Evolutionary conservation across 108 stramenopile species (phyloP), one percentile per base, ranked within the genome.

Genomic region (Chaetoceros muelleri): DNA sequence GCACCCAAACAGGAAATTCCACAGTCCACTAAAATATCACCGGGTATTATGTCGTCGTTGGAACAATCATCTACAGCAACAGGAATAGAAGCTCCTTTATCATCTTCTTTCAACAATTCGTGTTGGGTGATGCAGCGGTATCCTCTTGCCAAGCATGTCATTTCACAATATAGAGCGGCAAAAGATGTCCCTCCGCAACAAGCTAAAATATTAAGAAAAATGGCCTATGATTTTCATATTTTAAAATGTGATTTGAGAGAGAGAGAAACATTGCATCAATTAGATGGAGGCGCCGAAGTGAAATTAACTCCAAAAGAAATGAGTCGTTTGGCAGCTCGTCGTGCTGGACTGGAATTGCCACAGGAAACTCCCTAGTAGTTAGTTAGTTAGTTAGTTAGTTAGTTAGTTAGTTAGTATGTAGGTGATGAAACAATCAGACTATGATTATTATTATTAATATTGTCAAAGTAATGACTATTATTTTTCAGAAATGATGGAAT

Each of bases 341-440:
- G 87, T 40, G 84, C 87, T 27, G 87, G 87, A 28, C 62, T 90
- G 28, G 72, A 77, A 59, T 56, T 84, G n/a, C 84, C 84, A 18
- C 28, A 71, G 1, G 48, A 83, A 30, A 59, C 79, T 71, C 56
- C 71, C n/a, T 40, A 40, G 13, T n/a, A n/a, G n/a, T n/a, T n/a
- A n/a, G n/a, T n/a, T n/a, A n/a, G n/a, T n/a, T n/a, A n/a, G n/a
- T n/a, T n/a, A n/a, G n/a, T n/a, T n/a, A n/a, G n/a, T n/a, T n/a
- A n/a, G n/a, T n/a, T n/a, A n/a, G n/a, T n/a, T n/a, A n/a, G n/a
- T n/a, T n/a, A n/a, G n/a, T n/a, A n/a, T n/a, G n/a, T n/a, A n/a
- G n/a, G n/a, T n/a, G n/a, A n/a, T n/a, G n/a, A n/a, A n/a, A n/a
- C n/a, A n/a, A n/a, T n/a, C n/a, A n/a, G n/a, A n/a, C n/a, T n/a